Conservation (phyloP, 495 filamentous ascomycete species). For the Trichoderma erinaceum region DNA sequence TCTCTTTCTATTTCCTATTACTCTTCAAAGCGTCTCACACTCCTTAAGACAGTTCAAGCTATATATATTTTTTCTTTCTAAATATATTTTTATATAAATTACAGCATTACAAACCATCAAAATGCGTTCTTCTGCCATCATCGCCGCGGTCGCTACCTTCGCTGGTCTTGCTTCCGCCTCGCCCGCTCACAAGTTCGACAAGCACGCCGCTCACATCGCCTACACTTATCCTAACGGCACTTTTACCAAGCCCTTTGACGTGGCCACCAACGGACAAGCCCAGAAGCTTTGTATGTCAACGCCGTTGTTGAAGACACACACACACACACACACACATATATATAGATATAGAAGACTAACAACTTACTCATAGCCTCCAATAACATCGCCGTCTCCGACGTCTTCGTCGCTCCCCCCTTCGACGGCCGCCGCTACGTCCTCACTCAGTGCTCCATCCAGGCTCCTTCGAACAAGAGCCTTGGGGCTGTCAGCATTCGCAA, state of each 20-base stretch:
- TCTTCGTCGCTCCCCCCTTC: not conserved
- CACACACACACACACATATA: too few relatives aligned
- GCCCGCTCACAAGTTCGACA: not conserved
- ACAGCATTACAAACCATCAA: not conserved
- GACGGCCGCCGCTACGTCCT: conserved; percentile 12
- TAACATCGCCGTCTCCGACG: not conserved
- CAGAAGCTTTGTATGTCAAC: not conserved
- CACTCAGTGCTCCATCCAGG: not conserved
- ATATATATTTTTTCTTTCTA: not conserved
- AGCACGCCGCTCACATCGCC: not conserved
- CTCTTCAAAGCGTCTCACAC: not conserved
- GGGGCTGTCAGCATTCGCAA: not conserved
- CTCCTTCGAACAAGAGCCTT: conserved; percentile 4
- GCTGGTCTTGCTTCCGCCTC: not conserved
- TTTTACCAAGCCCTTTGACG: not conserved
- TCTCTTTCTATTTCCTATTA: not conserved
- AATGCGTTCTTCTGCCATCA: not conserved
- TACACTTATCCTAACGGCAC: conserved; percentile 4
- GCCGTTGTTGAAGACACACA: too few relatives aligned
- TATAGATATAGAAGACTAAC: not conserved
- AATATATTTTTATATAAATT: not conserved
- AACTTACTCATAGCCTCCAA: not conserved
- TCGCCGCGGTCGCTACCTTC: not conserved
- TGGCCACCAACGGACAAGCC: not conserved
- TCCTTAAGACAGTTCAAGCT: not conserved